phyloP scores from a whole-genome alignment of 805 yeast genomes.

The Jamesozyma piceae region DNA sequence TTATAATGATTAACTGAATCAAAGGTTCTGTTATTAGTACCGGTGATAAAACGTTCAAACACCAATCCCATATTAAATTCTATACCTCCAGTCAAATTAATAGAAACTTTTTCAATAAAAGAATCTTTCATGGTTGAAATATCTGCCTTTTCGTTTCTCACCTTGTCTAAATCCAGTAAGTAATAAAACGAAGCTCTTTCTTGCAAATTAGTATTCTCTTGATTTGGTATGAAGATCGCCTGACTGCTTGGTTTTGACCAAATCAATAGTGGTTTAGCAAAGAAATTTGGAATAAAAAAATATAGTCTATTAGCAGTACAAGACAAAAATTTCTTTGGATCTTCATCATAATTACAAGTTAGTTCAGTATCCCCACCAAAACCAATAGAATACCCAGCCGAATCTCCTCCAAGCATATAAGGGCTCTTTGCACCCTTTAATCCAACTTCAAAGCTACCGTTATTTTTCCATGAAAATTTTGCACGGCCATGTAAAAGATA shows the following conservation, averaged over 20 bases:
- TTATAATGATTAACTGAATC: conserved; percentile 53
- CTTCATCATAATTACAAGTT: conserved; percentile 53
- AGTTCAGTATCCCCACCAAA: conserved; percentile 58
- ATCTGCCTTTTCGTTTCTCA: conserved; percentile 12
- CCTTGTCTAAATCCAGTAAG: conserved; percentile 27
- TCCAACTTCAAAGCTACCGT: conserved; percentile 46
- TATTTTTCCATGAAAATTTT: conserved; percentile 40
- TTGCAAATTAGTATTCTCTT: conserved; percentile 33
- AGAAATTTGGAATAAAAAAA: conserved; percentile 70
- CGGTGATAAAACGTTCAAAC: conserved; percentile 38
- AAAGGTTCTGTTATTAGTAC: conserved; percentile 34
- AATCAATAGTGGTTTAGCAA: conserved; percentile 42
- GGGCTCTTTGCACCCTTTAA: conserved; percentile 77
- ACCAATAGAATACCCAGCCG: conserved; percentile 70
- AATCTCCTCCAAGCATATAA: conserved; percentile 51
- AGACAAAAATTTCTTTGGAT: conserved; percentile 57
- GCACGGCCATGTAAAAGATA: conserved; percentile 66
- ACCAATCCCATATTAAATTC: conserved; percentile 48
- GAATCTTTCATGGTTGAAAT: conserved; percentile 16
- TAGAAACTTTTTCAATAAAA: conserved; percentile 43
- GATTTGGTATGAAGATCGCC: conserved; percentile 39
- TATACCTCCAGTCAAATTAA: conserved; percentile 53
- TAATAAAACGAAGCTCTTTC: conserved; percentile 43
- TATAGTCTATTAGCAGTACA: conserved; percentile 53
- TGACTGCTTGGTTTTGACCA: conserved; percentile 48